These are phyloP conservation scores for Chrysoporthe puriensis DNA, from an alignment of 2,329 filamentous ascomycete species.

Conservation along the genomic window DNA sequence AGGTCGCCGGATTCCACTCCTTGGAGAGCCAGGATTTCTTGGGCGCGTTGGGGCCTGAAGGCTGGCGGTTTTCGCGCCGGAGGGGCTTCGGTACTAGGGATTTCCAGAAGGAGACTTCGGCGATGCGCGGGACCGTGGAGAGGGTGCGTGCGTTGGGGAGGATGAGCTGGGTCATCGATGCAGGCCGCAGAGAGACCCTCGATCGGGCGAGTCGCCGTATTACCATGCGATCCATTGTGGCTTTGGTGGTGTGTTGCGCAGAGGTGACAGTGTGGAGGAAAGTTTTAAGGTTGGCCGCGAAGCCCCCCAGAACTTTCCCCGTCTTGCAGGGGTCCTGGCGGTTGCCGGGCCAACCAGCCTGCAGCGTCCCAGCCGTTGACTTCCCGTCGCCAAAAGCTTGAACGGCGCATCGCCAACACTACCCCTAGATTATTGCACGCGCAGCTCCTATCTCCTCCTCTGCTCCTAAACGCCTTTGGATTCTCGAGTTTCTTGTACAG, in stretches of 20 bases:
- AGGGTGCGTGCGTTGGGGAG: conserved; percentile 17
- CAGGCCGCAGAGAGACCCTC: background rate
- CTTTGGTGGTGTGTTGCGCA: background rate
- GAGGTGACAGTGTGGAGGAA: background rate
- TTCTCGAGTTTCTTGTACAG: conserved; percentile 33
- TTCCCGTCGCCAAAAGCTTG: conserved; percentile 11
- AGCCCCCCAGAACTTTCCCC: background rate
- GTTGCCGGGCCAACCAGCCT: conserved; percentile 34
- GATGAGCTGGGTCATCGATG: background rate
- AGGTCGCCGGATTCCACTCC: conserved; percentile 80
- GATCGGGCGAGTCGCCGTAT: conserved; percentile 13
- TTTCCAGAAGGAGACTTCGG: conserved; percentile 64
- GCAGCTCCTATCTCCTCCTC: conserved; percentile 27
- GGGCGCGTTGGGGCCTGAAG: conserved; percentile 38
- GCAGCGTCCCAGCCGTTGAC: conserved; percentile 2
- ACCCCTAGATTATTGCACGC: conserved; percentile 7
- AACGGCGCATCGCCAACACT: background rate
- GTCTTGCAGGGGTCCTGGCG: background rate
- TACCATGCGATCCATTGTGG: conserved; percentile 23
- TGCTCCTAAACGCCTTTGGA: background rate
- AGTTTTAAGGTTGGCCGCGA: background rate
- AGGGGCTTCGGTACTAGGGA: conserved; percentile 71
- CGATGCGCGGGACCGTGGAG: conserved; percentile 35
- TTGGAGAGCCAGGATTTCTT: conserved; percentile 53
- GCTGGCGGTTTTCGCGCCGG: conserved; percentile 47